These are phyloP conservation scores for Rhypophila decipiens DNA, from an alignment of 495 filamentous ascomycete species.

Conservation along the genomic window DNA sequence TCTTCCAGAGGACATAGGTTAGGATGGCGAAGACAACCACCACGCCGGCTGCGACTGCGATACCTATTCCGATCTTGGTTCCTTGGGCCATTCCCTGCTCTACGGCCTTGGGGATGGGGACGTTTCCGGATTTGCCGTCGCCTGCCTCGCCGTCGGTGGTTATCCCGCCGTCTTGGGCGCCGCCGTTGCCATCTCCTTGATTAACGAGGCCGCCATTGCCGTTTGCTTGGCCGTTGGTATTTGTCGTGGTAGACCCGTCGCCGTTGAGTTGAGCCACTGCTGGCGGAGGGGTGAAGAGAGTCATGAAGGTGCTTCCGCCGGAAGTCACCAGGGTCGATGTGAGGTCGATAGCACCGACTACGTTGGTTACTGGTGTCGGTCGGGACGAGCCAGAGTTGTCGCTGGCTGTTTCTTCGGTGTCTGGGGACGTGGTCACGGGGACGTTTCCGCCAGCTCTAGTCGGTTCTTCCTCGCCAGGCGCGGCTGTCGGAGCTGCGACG, in stretches of 20 bases:
- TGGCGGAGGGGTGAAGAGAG: conserved; percentile 12
- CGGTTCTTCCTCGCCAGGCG: background rate
- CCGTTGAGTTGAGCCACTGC: conserved; percentile 5
- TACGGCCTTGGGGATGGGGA: background rate
- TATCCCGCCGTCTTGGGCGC: background rate
- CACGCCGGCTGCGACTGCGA: conserved; percentile 13
- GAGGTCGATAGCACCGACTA: background rate
- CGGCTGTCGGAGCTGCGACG: background rate
- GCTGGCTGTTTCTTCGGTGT: background rate
- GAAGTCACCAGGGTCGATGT: conserved; percentile 4
- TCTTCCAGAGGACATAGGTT: conserved; percentile 9
- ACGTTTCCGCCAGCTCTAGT: background rate
- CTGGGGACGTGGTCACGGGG: background rate
- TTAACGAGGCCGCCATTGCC: background rate
- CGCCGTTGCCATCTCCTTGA: too few relatives aligned
- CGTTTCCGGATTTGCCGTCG: conserved; percentile 3
- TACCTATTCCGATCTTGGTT: conserved; percentile 18
- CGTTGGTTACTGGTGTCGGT: background rate
- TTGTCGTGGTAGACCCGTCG: background rate
- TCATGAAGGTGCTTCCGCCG: conserved; percentile 12
- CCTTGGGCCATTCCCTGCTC: conserved; percentile 1
- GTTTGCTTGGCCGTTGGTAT: background rate
- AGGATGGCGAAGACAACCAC: conserved; percentile 2
- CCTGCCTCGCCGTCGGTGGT: background rate
- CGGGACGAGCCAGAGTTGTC: background rate